Evolutionary conservation across 495 filamentous ascomycete genomes (phyloP), one percentile per base, ranked within the genome.

Genomic region (Aspergillus sclerotioniger): DNA sequence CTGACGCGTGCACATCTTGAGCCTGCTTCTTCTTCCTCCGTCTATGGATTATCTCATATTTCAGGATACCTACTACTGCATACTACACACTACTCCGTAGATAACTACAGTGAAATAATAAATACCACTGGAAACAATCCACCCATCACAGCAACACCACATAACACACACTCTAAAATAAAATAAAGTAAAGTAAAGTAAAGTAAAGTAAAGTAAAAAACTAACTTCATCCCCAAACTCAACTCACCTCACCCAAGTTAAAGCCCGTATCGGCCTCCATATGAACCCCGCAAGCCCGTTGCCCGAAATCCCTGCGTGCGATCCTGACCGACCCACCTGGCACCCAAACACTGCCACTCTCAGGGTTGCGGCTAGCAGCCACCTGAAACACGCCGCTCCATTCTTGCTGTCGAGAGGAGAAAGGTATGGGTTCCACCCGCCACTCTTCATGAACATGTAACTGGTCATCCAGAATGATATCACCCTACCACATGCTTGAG

Each of bases 1-100:
- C 73, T 75, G 69, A 76, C 73, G 73, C 73, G 72, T 76, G 71
- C 69, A 66, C 62, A 62, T 71, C 65, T n/a, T n/a, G n/a, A n/a
- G n/a, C n/a, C n/a, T n/a, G n/a, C n/a, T n/a, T n/a, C n/a, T n/a
- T n/a, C n/a, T n/a, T n/a, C n/a, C n/a, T n/a, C n/a, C n/a, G n/a
- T n/a, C n/a, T n/a, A n/a, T n/a, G n/a, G n/a, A n/a, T n/a, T n/a
- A n/a, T n/a, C n/a, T n/a, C n/a, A n/a, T n/a, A n/a, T n/a, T n/a
- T n/a, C n/a, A n/a, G n/a, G n/a, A n/a, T n/a, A n/a, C n/a, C n/a
- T 25, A 32, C 15, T 19, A 25, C 25, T 25, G 2, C 25, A 25
- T 25, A 25, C 25, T 25, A 25, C n/a, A n/a, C n/a, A n/a, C n/a
- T n/a, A n/a, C n/a, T n/a, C n/a, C n/a, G n/a, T n/a, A n/a, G n/a